A percentile compares a stretch with the other conserved stretches of the same genome.
phyloP scores from a whole-genome alignment of 257 asterid species.

The Nicotiana undulata region DNA sequence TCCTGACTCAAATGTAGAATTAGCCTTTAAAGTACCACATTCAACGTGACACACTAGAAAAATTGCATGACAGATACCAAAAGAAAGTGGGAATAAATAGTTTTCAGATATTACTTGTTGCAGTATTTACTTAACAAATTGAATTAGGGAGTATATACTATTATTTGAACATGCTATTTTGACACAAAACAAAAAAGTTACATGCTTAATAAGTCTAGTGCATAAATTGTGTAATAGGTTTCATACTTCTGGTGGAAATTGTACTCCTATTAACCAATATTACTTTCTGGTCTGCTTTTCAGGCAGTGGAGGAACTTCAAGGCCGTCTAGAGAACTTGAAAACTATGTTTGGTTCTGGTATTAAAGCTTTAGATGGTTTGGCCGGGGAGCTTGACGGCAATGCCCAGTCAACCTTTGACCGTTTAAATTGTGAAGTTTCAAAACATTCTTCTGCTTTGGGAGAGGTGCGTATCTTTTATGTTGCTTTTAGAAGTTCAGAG shows the following conservation, averaged over 20 bases:
- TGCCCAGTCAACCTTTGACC: conserved; percentile 68
- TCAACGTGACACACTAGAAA: not conserved
- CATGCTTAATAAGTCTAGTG: not conserved
- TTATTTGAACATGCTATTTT: not conserved
- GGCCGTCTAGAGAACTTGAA: conserved; percentile 55
- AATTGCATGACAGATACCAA: not conserved
- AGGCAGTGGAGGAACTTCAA: conserved; percentile 94
- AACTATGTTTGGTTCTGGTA: conserved; percentile 75
- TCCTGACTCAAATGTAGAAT: not conserved
- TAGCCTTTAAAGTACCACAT: not conserved
- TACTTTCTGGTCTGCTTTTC: conserved; percentile 13
- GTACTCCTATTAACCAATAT: not conserved
- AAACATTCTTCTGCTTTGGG: conserved; percentile 73
- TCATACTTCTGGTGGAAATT: not conserved
- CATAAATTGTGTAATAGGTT: not conserved
- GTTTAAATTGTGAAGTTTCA: conserved; percentile 71
- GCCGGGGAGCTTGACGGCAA: conserved; percentile 74
- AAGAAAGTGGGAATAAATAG: not conserved
- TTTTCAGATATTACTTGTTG: not conserved
- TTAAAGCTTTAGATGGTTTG: conserved; percentile 64
- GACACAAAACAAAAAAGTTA: not conserved
- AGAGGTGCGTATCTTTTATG: conserved; percentile 48
- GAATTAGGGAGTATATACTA: not conserved
- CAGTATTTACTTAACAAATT: not conserved
- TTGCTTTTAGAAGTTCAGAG: not conserved